Percentiles rank a stretch among this genome's conserved stretches.
phyloP scores from a whole-genome alignment of 257 asterid genomes.

The Capsicum rhomboideum region DNA sequence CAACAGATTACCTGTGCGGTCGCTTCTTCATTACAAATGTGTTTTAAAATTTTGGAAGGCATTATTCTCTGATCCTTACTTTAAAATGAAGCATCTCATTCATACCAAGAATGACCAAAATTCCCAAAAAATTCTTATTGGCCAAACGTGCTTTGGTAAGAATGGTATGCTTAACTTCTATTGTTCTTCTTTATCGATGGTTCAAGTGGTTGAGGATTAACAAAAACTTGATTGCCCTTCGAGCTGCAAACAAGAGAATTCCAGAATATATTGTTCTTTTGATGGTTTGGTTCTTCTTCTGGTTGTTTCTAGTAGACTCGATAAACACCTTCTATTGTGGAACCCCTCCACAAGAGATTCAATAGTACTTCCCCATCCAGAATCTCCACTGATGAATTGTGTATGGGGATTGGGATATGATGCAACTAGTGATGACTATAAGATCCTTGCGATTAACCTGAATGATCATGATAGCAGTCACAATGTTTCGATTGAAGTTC shows the following conservation, averaged over 20 bases:
- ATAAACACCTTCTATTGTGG: background rate
- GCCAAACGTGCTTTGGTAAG: no score
- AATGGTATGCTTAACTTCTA: background rate
- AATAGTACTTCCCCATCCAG: no score
- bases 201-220: background rate
- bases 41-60: background rate
- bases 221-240: background rate
- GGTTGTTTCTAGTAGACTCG: background rate
- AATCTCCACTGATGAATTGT: no score
- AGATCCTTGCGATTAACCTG: no score
- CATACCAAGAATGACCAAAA: background rate
- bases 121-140: background rate
- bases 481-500: no score
- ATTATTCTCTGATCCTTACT: background rate
- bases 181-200: background rate
- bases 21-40: no score
- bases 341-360: background rate
- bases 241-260: background rate
- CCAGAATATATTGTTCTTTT: background rate
- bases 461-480: no score
- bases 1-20: background rate
- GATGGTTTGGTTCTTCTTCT: background rate
- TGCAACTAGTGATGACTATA: no score
- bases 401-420: no score
- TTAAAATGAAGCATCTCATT: background rate